A percentile compares a stretch with the other conserved stretches of the same genome.
Conservation (phyloP, 495 filamentous ascomycete genomes). For the Penicillium canariense region DNA sequence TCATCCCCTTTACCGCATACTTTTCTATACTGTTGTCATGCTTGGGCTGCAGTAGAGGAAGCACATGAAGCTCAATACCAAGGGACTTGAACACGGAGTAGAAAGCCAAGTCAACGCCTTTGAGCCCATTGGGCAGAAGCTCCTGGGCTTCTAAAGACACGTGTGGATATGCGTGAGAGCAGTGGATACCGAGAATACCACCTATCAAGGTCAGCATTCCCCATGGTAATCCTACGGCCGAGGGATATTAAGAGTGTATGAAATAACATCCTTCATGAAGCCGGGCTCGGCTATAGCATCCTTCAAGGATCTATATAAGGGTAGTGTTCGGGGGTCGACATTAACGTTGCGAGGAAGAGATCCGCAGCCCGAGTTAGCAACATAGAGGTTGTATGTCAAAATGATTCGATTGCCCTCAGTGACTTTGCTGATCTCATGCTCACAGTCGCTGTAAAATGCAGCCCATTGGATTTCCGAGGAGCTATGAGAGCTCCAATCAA, state of each 20-base stretch:
- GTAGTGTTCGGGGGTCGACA: constrained; percentile 11
- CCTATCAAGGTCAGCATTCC: constrained; percentile 7
- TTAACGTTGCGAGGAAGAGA: neutral
- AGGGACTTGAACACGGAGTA: constrained; percentile 25
- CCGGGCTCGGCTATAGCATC: constrained; percentile 9
- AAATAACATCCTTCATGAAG: constrained; percentile 17
- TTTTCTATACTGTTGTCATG: neutral
- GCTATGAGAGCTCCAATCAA: constrained; percentile 41
- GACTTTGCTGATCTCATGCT: constrained; percentile 58
- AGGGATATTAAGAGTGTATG: neutral
- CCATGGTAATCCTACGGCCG: neutral
- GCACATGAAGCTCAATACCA: constrained; percentile 12
- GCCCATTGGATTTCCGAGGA: constrained; percentile 48
- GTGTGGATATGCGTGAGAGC: constrained; percentile 37
- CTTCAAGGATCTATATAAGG: constrained; percentile 8
- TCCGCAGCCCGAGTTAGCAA: constrained; percentile 15
- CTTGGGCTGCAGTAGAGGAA: constrained; percentile 14
- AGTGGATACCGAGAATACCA: constrained; percentile 33
- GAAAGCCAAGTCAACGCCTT: constrained; percentile 23
- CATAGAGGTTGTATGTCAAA: constrained; percentile 59
- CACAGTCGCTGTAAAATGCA: constrained; percentile 61
- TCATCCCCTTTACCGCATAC: neutral
- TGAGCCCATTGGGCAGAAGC: constrained; percentile 54
- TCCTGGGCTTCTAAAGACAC: constrained; percentile 10
- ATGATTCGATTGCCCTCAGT: constrained; percentile 52